Evolutionary conservation across 306 rosid genomes (phyloP), one percentile per base, ranked within the genome.

Genomic region (Lathyrus oleraceus): DNA sequence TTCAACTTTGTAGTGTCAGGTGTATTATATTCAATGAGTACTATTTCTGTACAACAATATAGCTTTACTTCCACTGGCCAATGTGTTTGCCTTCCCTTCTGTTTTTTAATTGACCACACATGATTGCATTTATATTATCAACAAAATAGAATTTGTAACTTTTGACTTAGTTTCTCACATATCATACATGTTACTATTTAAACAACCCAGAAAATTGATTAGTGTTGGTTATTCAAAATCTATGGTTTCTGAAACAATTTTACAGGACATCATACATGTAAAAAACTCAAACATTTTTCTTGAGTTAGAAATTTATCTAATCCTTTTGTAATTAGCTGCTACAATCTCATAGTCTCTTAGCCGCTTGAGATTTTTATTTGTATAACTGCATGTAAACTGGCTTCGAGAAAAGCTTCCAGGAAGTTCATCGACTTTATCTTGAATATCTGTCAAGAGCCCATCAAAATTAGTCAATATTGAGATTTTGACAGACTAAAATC

Each of bases 301-400:
- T 5, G 15, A 64, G 49, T 17, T 8, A 12, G 44, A 71, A 25
- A 16, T 43, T 87, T 82, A 83, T 75, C 79, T 72, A 62, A 82
- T 81, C 79, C 78, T 83, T 72, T 89, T 89, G 79, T 52, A 84
- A 25, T 76, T 84, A 65, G 82, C 75, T 64, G 82, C 73, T 10
- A 51, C 56, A 61, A 80, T 70, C 25, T 86, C 95, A 8, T 81
- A 87, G 62, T 86, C 95, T 79, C 83, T 82, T 32, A 61, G 49
- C 57, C 87, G 74, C 84, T 83, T 89, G 80, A 71, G 21, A 70
- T 76, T 83, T 65, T 70, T 75, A 49, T 76, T 85, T 10, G 28
- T 36, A 35, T 30, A 75, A 71, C 83, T 81, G 84, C 96, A 89
- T 28, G 87, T 73, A 36, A 78, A 70, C 71, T 48, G 27, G 69